These are phyloP conservation scores for Populus hybrid DNA, from an alignment of 441 rosid genomes.

Conservation along the genomic window DNA sequence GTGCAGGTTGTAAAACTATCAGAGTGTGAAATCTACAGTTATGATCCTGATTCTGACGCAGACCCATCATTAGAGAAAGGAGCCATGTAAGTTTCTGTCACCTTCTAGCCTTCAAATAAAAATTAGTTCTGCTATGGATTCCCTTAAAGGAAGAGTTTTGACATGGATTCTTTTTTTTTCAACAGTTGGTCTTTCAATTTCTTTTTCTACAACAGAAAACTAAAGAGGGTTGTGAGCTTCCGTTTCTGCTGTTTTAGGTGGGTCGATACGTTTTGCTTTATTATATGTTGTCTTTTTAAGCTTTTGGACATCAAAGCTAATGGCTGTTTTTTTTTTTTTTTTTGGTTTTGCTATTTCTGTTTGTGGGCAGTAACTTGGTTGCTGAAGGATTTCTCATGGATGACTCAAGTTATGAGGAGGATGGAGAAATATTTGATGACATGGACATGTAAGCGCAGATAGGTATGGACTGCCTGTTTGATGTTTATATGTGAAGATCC, in stretches of 20 bases:
- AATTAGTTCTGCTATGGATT: not conserved
- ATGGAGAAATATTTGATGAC: slow-evolving; percentile 67
- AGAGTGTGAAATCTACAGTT: slow-evolving; percentile 89
- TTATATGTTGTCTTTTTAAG: not conserved
- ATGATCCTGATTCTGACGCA: slow-evolving; percentile 72
- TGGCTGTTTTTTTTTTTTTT: not conserved
- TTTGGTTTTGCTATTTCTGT: slow-evolving; percentile 7
- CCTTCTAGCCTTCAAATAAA: not conserved
- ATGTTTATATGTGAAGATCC: slow-evolving; percentile 22
- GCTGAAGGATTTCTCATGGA: slow-evolving; percentile 49
- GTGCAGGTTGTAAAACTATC: slow-evolving; percentile 80
- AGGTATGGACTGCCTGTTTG: slow-evolving; percentile 11
- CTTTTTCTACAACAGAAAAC: slow-evolving; percentile 91
- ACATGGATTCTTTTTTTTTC: slow-evolving; percentile 7
- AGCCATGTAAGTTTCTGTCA: slow-evolving; percentile 50
- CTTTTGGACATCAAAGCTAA: not conserved
- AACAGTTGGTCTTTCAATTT: slow-evolving; percentile 91
- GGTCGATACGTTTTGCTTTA: slow-evolving; percentile 11
- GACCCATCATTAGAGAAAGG: slow-evolving; percentile 83
- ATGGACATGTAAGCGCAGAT: slow-evolving; percentile 75
- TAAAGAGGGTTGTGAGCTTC: slow-evolving; percentile 75
- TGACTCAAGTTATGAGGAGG: slow-evolving; percentile 43
- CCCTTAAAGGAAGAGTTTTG: not conserved
- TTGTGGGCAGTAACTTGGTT: slow-evolving; percentile 69
- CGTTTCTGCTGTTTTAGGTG: slow-evolving; percentile 83